These are phyloP conservation scores for Penicillium coffeae DNA, from an alignment of 495 filamentous ascomycete genomes.

Conservation along the genomic window DNA sequence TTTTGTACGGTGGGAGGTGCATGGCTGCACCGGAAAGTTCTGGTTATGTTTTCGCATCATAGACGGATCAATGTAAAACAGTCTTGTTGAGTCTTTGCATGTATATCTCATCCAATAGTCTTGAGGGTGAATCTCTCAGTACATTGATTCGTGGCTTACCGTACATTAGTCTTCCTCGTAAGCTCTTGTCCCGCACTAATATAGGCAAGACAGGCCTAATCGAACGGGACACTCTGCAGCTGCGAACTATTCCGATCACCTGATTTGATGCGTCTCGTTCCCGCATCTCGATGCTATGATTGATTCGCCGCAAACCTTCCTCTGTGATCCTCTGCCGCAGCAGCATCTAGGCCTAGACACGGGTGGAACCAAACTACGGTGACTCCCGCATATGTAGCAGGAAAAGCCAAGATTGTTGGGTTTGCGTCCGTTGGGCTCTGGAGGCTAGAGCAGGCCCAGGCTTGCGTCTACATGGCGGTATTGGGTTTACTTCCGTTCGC, in stretches of 20 bases:
- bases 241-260: not conserved
- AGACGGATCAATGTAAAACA: constrained; percentile 49
- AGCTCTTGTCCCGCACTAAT: not conserved
- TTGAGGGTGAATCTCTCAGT: not conserved
- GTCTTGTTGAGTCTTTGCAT: constrained; percentile 21
- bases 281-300: too few relatives aligned
- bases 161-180: not conserved
- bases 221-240: not conserved
- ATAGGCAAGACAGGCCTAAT: not conserved
- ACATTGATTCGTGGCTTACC: not conserved
- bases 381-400: not conserved
- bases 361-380: not conserved
- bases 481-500: too few relatives aligned
- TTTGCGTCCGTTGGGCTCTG: too few relatives aligned
- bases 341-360: not conserved
- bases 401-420: not conserved
- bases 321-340: not conserved
- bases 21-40: constrained; percentile 32
- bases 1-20: constrained; percentile 20
- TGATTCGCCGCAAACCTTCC: not conserved
- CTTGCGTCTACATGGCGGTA: too few relatives aligned
- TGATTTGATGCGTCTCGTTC: too few relatives aligned
- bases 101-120: not conserved
- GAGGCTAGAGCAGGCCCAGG: too few relatives aligned
- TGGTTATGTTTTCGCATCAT: constrained; percentile 41